Base-by-base conservation (phyloP, 2,329 filamentous ascomycete species). In the Diaporthe sp. region DNA sequence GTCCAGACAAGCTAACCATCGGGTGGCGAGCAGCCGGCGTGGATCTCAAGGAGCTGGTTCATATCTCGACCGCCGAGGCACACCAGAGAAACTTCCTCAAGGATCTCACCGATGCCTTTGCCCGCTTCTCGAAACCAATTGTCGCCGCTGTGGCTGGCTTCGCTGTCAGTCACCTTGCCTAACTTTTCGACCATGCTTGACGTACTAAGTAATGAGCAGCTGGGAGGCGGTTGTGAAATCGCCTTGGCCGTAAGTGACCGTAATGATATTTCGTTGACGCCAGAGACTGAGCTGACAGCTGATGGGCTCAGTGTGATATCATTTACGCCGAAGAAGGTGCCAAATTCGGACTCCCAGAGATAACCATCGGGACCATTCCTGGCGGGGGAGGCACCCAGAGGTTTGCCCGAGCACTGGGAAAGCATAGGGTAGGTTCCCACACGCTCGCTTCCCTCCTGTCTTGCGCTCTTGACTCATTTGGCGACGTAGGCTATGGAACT, bases 191-290 rank as follows among this genome's bases (percentile, higher is more conserved):
- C 25, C 25, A 20, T 1, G 15, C 22, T 13, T 39, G 71, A 63
- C 67, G 71, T 73, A 37, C 25, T 72, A n/a, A 67, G 58, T 22
- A 20, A 12, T 17, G 47, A n/a, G 15, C 55, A 87, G 87, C 84
- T 89, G 42, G 87, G 87, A 42, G 87, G 88, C 20, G 88, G 88
- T 7, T 89, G 88, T 72, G 88, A 89, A 75, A 80, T 89, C 57
- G 87, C 87, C 5, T 81, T 89, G 42, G 85, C 85, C 79, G 86
- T 87, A 79, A 77, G 80, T 72, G 37, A 7, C 13, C 12, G 28
- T 39, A 3, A 37, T 25, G n/a, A 22, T 13, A 3, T 57, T 37
- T 44, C 57, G 2, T 25, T 44, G 17, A 15, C 55, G 31, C 42
- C 39, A 37, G 65, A 25, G 28, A 28, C 53, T 49, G 15, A 42